Base-by-base conservation (phyloP, 2,329 filamentous ascomycete species). In the Diaporthe australafricana region DNA sequence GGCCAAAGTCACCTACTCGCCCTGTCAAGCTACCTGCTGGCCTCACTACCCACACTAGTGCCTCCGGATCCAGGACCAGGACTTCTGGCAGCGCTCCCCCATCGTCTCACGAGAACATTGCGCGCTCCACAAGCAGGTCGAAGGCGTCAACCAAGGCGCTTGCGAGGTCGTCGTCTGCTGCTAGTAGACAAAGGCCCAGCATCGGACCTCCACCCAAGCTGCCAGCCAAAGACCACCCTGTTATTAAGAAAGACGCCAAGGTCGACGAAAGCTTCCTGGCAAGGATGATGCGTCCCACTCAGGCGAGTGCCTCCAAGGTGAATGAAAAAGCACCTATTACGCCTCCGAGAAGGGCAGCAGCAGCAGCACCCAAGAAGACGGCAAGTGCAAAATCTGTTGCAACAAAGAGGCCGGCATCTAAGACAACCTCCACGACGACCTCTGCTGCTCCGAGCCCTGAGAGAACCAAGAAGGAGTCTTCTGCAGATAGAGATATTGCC, bases 231-330 rank as follows among this genome's bases (percentile, higher is more conserved):
- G 85, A 87, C 53, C 78, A 85, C 76, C 77, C 87, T 65, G 74
- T 85, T 8, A 80, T 84, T 1, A 87, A 87, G 76, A 84, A 86
- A 73, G 84, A 87, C 32, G 85, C 84, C 57, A 87, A 88, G 22
- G 85, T 92, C 1, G 91, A 94, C 74, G 91, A 93, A 75, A 82
- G 90, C 17, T 95, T 95, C 81, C 83, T 95, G 32, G 92, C 92
- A n/a, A 89, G 93, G 67, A 94, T 95, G 93, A 95, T 92, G 90
- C 86, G 93, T 50, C 93, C 93, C 2, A 95, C 93, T 0, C 88
- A 92, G 55, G 85, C 89, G 56, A 70, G 66, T 35, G 71, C 70
- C 50, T 71, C 38, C 63, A 94, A 94, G 82, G 87, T 88, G 0
- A 84, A 88, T 3, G 92, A 93, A 6, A 94, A 93, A 82, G 79